Conservation (phyloP, 768 basidiomycete species). For the Panaeolus cyanescens region DNA sequence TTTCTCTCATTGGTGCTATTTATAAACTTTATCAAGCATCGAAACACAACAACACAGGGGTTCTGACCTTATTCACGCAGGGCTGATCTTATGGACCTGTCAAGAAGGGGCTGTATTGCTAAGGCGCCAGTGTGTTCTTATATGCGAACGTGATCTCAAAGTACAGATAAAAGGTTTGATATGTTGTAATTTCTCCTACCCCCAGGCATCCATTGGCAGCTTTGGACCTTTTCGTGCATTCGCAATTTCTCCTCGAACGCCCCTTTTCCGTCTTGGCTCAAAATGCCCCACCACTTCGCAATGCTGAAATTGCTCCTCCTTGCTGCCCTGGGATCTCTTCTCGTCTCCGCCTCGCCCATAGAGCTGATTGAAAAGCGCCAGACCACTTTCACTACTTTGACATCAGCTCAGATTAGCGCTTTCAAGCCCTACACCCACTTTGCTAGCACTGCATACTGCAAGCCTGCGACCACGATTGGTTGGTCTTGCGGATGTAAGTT, state of each 20-base stretch:
- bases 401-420: conserved; percentile 37
- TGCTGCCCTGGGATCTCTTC: not conserved
- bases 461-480: conserved; percentile 37
- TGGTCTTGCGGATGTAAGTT: conserved; percentile 56
- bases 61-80: not conserved
- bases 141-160: not conserved
- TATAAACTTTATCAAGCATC: not conserved
- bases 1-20: not conserved
- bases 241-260: not conserved
- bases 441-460: conserved; percentile 55
- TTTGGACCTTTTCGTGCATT: too few species aligned
- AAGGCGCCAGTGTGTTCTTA: not conserved
- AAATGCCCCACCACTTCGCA: not conserved
- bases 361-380: not conserved
- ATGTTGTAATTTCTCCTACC: not conserved
- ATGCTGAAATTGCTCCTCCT: not conserved
- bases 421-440: conserved; percentile 51
- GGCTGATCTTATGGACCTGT: not conserved
- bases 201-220: not conserved
- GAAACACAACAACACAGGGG: not conserved
- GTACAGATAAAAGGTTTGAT: not conserved
- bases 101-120: not conserved
- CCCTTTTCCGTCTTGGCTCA: not conserved
- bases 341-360: not conserved
- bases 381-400: conserved; percentile 23